Conservation (phyloP, 2,329 filamentous ascomycete species). For the Curvularia verruculosa region DNA sequence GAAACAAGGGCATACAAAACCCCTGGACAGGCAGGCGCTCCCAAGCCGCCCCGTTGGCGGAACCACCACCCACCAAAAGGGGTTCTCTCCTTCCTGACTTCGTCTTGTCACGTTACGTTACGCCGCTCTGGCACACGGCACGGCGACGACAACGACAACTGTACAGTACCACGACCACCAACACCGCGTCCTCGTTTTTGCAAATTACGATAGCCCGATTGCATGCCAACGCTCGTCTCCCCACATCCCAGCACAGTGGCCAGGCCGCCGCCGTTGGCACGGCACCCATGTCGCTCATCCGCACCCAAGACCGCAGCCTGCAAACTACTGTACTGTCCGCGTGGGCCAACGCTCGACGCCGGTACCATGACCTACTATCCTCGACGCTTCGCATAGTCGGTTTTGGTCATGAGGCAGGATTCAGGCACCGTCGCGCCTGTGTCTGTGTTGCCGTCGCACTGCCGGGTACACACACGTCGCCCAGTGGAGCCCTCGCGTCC, state of each 20-base stretch:
- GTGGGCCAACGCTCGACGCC: neutral
- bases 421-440: neutral
- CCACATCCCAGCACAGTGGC: conserved; percentile 22
- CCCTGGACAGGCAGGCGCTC: neutral
- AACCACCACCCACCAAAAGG: neutral
- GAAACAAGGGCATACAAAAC: neutral
- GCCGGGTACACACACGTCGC: neutral
- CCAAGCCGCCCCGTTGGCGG: neutral
- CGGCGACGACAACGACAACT: too few relatives aligned
- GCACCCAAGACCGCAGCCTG: conserved; percentile 8
- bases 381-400: too few relatives aligned
- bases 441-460: neutral
- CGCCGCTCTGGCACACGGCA: too few relatives aligned
- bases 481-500: neutral
- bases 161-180: too few relatives aligned
- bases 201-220: too few relatives aligned
- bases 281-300: conserved; percentile 14
- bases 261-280: conserved; percentile 11
- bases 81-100: neutral
- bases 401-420: too few relatives aligned
- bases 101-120: neutral
- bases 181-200: too few relatives aligned
- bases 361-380: neutral
- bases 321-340: neutral
- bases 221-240: neutral